phyloP scores from a whole-genome alignment of 2,329 filamentous ascomycete genomes.

The Xylariaceae sp. region DNA sequence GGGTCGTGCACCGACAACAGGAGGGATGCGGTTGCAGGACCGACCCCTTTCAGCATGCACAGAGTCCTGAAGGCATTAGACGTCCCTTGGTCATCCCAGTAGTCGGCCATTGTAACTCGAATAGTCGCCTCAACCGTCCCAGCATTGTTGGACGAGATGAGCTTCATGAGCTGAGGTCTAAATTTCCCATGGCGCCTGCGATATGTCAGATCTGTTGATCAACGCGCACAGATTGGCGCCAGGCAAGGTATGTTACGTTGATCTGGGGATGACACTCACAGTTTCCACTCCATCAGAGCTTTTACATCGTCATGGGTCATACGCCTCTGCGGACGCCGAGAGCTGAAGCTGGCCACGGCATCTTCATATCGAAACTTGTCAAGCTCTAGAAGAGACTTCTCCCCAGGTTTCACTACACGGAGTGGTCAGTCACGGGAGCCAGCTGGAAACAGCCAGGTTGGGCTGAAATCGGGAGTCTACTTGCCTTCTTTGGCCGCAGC shows the following conservation, averaged over 20 bases:
- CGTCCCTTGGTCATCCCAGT: conserved; percentile 29
- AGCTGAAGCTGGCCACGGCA: conserved; percentile 40
- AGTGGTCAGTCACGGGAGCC: conserved; percentile 2
- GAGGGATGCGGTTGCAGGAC: conserved; percentile 71
- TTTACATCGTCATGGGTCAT: conserved; percentile 53
- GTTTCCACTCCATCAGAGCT: conserved; percentile 61
- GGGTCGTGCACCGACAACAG: conserved; percentile 60
- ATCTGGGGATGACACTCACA: conserved; percentile 39
- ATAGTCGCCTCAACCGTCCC: conserved; percentile 40
- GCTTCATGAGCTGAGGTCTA: conserved; percentile 52
- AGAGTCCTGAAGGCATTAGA: conserved; percentile 44
- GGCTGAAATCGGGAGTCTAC: conserved; percentile 6
- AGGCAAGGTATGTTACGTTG: background rate
- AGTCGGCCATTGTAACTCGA: conserved; percentile 40
- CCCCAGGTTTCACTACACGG: conserved; percentile 37
- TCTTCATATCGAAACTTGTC: conserved; percentile 53
- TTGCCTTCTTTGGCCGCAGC: conserved; percentile 38
- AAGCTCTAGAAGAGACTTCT: conserved; percentile 47
- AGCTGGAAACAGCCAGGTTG: conserved; percentile 1
- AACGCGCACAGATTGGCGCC: background rate
- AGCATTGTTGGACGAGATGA: conserved; percentile 54
- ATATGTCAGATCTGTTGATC: conserved; percentile 5
- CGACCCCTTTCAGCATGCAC: conserved; percentile 61
- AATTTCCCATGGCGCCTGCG: conserved; percentile 53
- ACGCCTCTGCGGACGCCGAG: conserved; percentile 22